phyloP scores from a whole-genome alignment of 2,329 filamentous ascomycete genomes.

The Arachnomyces sp. region DNA sequence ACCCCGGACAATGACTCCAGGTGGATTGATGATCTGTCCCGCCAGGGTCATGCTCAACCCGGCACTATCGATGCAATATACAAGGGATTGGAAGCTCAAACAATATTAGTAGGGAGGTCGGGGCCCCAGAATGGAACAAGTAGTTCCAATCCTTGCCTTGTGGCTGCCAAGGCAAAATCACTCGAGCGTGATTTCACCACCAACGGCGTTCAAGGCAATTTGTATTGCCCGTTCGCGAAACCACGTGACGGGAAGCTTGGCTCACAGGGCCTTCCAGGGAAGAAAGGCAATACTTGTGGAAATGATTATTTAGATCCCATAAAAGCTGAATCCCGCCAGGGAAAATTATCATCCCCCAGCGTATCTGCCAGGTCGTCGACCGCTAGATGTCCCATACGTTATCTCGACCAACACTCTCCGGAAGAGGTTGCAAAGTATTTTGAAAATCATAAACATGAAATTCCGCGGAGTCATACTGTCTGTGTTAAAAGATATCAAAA shows the following conservation, averaged over 20 bases:
- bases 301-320: slow-evolving; percentile 55
- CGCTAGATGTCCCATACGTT: slow-evolving; percentile 83
- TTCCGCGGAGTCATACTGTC: slow-evolving; percentile 87
- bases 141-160: slow-evolving; percentile 34
- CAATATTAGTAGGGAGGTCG: slow-evolving; percentile 21
- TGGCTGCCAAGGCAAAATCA: slow-evolving; percentile 46
- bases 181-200: slow-evolving; percentile 90
- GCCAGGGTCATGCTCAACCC: too few relatives aligned
- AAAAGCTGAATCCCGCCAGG: slow-evolving; percentile 39
- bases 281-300: slow-evolving; percentile 33
- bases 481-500: slow-evolving; percentile 85
- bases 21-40: slow-evolving; percentile 52
- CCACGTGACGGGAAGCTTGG: slow-evolving; percentile 32
- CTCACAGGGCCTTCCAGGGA: slow-evolving; percentile 30
- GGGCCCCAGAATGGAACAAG: slow-evolving; percentile 22
- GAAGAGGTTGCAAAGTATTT: slow-evolving; percentile 92
- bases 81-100: slow-evolving; percentile 35
- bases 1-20: slow-evolving; percentile 56
- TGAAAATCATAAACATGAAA: slow-evolving; percentile 88
- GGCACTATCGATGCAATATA: slow-evolving; percentile 29
- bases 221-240: slow-evolving; percentile 73
- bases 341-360: slow-evolving; percentile 37
- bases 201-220: slow-evolving; percentile 66
- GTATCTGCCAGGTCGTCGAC: slow-evolving; percentile 38
- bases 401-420: slow-evolving; percentile 82